phyloP scores from a whole-genome alignment of 768 basidiomycete genomes.

The Tylopilus rubrobrunneus region DNA sequence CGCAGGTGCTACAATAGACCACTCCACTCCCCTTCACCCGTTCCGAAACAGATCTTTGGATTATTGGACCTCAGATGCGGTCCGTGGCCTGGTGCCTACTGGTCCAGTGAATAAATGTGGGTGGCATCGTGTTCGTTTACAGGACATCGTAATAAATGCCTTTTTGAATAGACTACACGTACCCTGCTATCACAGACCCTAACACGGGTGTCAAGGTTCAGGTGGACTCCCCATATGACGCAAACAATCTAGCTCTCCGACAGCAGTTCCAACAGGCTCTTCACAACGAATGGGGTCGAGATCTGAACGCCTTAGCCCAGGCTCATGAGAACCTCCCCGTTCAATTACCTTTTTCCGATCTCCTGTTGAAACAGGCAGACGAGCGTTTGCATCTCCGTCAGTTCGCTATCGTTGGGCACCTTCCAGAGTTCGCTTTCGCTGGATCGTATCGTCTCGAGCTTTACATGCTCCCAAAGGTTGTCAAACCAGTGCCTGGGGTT shows the following conservation, averaged over 20 bases:
- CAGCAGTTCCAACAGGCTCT: conserved; percentile 2
- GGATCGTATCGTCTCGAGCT: conserved; percentile 18
- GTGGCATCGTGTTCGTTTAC: neutral
- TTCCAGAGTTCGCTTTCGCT: conserved; percentile 15
- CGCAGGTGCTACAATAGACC: neutral
- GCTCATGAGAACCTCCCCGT: neutral
- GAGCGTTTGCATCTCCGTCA: neutral
- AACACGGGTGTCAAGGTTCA: conserved; percentile 1
- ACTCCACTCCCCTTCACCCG: conserved; percentile 3
- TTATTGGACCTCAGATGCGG: conserved; percentile 12
- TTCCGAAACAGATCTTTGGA: conserved; percentile 4
- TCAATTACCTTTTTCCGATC: neutral
- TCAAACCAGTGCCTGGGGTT: neutral
- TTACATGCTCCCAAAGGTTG: conserved; percentile 4
- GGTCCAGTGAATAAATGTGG: conserved; percentile 3
- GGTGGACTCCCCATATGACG: conserved; percentile 10
- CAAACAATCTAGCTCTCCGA: neutral
- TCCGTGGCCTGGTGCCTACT: neutral
- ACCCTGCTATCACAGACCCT: conserved; percentile 13
- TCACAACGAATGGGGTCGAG: neutral
- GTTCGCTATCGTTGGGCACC: neutral
- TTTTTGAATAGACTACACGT: conserved; percentile 13
- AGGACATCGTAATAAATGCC: neutral
- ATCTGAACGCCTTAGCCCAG: neutral
- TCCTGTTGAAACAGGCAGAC: conserved; percentile 4